These are phyloP conservation scores for Beauveria asiatica DNA, from an alignment of 2,329 filamentous ascomycete species.

Conservation along the genomic window DNA sequence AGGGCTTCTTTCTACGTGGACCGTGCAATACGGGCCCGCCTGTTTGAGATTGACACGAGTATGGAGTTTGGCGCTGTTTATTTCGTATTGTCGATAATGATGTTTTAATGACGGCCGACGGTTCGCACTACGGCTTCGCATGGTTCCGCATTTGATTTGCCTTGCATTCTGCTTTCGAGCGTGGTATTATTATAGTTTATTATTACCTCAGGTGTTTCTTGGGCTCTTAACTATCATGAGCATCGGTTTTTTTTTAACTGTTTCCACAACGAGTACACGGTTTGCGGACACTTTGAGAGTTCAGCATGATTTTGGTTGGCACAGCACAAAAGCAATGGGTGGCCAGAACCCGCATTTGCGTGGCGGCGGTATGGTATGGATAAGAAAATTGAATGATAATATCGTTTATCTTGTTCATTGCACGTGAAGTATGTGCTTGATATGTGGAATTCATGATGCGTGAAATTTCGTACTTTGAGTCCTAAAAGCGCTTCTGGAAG, in stretches of 20 bases:
- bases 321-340: slow-evolving; percentile 1
- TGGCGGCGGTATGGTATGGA: neutral
- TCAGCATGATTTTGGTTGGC: slow-evolving; percentile 3
- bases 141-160: neutral
- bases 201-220: neutral
- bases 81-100: slow-evolving; percentile 2
- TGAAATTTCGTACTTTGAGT: no score
- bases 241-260: neutral
- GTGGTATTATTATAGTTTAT: slow-evolving; percentile 5
- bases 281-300: neutral
- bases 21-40: neutral
- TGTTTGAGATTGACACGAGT: neutral
- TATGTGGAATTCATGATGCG: no score
- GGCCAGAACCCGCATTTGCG: neutral
- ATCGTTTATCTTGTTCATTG: neutral
- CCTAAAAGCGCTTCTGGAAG: no score
- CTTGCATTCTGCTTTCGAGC: slow-evolving; percentile 1
- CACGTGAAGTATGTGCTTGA: neutral
- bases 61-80: slow-evolving; percentile 1
- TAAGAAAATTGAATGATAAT: slow-evolving; percentile 5
- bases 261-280: neutral
- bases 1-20: no score
- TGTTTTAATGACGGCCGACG: neutral
- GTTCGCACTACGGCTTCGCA: neutral
- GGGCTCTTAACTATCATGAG: neutral